Evolutionary conservation across 768 basidiomycete genomes (phyloP), one percentile per base, ranked within the genome.

Genomic region (Mycena pura): DNA sequence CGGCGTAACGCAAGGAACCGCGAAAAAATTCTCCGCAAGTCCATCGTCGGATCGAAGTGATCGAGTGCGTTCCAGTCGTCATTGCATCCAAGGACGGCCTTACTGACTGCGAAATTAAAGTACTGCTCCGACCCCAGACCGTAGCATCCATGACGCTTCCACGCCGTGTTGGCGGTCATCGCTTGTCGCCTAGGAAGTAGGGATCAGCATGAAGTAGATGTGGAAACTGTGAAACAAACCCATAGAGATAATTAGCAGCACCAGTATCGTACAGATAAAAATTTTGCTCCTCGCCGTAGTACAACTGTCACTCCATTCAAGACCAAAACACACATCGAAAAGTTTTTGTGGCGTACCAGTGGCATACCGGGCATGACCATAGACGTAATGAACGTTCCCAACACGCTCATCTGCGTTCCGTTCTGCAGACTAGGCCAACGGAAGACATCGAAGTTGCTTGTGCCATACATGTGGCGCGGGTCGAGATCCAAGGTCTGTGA

Each of bases 91-190:
- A 94, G 78, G 29, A 94, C 72, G 3, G 91, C 77, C 67, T 86
- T 87, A 54, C 91, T 89, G 65, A 96, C 80, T 2, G 91, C 91
- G 86, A 96, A 92, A 76, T 96, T 95, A 82, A 91, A 97, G 77
- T 95, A 97, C 70, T 96, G 95, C 61, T 85, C 82, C 8, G 95
- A 96, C 11, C 95, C 95, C 31, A 96, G 86, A 43, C 80, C 82
- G 73, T 97, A 97, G 74, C 95, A 97, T 6, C 95, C 95, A 70
- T 97, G 95, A 31, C 91, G 86, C 70, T 94, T 90, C 95, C 95
- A 97, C 5, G 95, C 95, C 48, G 78, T 85, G 73, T 82, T 91
- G 60, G 84, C 82, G 49, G 89, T 82, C 95, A 97, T 97, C 15
- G 94, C 86, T 77, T 97, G 95, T 79, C 95, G 95, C 40, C 95